Evolutionary conservation across 257 asterid genomes (phyloP), one percentile per base, ranked within the genome.

Genomic region (Solanum phureja): DNA sequence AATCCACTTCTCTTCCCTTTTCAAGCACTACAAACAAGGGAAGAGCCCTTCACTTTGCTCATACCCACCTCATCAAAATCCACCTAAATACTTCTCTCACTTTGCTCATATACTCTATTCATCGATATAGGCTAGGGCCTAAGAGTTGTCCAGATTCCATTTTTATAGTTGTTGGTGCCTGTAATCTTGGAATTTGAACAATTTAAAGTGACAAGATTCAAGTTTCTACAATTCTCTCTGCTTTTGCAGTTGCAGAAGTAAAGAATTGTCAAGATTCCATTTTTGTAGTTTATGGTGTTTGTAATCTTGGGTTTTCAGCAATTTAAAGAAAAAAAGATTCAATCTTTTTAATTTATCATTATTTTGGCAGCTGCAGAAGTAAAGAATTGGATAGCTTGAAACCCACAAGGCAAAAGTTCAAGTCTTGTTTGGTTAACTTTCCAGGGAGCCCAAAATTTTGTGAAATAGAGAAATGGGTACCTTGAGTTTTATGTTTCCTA

Each of bases 401-500:
- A 29, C 88, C 72, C 87, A 52, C 16, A 72, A 87, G 74, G 83
- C 66, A 69, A 86, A 87, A 72, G 18, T 89, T 87, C 87, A 46
- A 56, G 7, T 84, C 86, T 89, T 88, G 84, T 4, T 21, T 86
- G 84, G 46, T 44, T 46, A 71, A 35, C 29, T 73, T 3, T 19
- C 0, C n/a, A 73, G 49, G 49, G 35, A 82, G 23, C 68, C 24
- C 88, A 21, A 27, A 27, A 8, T 52, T 40, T 23, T 40, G 38
- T 66, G 68, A 79, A 49, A 79, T 86, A 40, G 14, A 87, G 82
- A 87, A 87, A 95, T 95, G 97, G 89, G 86, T 86, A 89, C 88
- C 27, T 72, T 90, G 89, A 91, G 71, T 83, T 86, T 84, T 69
- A 91, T 90, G 90, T 23, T 87, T 83, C 87, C 88, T n/a, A 68